Conservation (phyloP, 768 basidiomycete species). For the Lactarius quietus region DNA sequence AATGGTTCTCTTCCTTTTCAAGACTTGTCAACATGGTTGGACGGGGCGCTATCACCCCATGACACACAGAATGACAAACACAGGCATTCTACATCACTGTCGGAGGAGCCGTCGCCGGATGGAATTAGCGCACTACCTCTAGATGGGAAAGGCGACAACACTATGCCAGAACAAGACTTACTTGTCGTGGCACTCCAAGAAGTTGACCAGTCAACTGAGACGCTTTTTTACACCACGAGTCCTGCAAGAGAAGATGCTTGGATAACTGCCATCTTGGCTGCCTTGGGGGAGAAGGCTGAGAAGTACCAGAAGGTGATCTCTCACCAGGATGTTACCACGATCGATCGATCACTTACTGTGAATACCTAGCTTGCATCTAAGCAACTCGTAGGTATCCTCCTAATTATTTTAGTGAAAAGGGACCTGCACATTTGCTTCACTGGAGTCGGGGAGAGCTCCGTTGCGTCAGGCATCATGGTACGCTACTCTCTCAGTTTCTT, state of each 20-base stretch:
- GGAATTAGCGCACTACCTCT: constrained; percentile 7
- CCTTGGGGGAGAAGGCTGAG: constrained; percentile 61
- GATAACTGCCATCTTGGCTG: constrained; percentile 60
- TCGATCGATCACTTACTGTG: constrained; percentile 1
- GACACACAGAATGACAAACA: background rate
- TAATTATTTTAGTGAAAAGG: constrained; percentile 64
- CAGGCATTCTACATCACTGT: constrained; percentile 27
- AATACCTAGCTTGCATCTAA: constrained; percentile 56
- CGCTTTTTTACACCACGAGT: constrained; percentile 65
- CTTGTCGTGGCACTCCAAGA: constrained; percentile 80
- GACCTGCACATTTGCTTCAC: constrained; percentile 47
- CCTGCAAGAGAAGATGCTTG: constrained; percentile 68
- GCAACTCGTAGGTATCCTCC: constrained; percentile 82
- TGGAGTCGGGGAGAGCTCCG: constrained; percentile 47
- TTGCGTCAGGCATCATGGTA: constrained; percentile 78
- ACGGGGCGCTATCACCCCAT: constrained; percentile 26
- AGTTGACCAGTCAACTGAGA: constrained; percentile 73
- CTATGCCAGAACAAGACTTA: constrained; percentile 53
- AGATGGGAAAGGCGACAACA: background rate
- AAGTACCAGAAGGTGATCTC: constrained; percentile 60
- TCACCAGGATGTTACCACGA: background rate
- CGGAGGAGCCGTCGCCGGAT: constrained; percentile 28
- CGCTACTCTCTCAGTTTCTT: constrained; percentile 20
- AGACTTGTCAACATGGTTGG: constrained; percentile 66
- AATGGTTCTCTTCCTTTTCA: constrained; percentile 73